These are phyloP conservation scores for Hypomontagnella submonticulosa DNA, from an alignment of 495 filamentous ascomycete genomes.

Conservation along the genomic window DNA sequence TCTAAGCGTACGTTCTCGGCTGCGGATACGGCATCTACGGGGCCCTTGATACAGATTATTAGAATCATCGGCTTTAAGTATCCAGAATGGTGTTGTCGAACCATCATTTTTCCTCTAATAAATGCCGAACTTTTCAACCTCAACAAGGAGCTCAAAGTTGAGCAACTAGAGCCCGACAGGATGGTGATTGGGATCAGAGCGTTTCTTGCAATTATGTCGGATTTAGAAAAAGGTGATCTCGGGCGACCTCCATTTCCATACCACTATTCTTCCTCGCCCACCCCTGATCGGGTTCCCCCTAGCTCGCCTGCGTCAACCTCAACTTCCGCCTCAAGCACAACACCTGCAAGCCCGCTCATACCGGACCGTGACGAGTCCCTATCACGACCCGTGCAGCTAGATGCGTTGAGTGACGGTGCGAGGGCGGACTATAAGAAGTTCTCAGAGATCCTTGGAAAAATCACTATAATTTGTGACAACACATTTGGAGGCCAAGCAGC, in stretches of 20 bases:
- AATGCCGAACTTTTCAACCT: conserved; percentile 87
- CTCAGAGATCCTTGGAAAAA: conserved; percentile 93
- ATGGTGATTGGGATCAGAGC: conserved; percentile 96
- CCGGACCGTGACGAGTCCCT: conserved; percentile 64
- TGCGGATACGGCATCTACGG: conserved; percentile 81
- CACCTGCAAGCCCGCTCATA: conserved; percentile 44
- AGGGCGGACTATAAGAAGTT: conserved; percentile 88
- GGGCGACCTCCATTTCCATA: conserved; percentile 85
- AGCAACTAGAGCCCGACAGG: conserved; percentile 93
- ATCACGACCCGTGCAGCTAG: conserved; percentile 78
- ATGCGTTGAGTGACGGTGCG: conserved; percentile 76
- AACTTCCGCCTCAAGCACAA: conserved; percentile 49
- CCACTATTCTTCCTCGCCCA: conserved; percentile 57
- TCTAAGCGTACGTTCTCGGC: conserved; percentile 81
- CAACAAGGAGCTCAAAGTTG: conserved; percentile 83
- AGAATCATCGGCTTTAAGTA: conserved; percentile 94
- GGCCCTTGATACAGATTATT: conserved; percentile 91
- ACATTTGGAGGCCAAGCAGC: conserved; percentile 96
- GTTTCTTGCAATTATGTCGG: conserved; percentile 90
- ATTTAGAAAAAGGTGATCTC: conserved; percentile 87
- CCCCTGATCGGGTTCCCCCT: conserved; percentile 58
- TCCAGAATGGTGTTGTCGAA: conserved; percentile 91
- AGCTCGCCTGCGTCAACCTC: conserved; percentile 65
- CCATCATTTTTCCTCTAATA: conserved; percentile 91
- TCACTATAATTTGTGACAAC: conserved; percentile 94